These are phyloP conservation scores for Aspergillus olivimuriae DNA, from an alignment of 495 filamentous ascomycete species.

Conservation along the genomic window DNA sequence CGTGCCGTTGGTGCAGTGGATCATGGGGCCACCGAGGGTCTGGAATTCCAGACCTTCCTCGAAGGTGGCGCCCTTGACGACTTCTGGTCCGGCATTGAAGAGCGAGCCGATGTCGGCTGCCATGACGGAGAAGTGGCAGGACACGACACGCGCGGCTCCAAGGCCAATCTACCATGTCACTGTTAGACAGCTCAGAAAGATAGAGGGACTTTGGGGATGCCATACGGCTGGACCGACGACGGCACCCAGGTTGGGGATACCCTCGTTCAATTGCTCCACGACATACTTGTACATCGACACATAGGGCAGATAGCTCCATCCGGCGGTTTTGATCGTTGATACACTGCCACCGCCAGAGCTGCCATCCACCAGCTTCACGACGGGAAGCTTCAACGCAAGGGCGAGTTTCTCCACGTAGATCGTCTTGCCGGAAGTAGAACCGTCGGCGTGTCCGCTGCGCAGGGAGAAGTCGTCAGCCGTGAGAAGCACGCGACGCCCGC, in stretches of 20 bases:
- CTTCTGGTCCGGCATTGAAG: constrained; percentile 59
- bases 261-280: constrained; percentile 52
- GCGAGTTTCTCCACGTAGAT: constrained; percentile 53
- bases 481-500: constrained; percentile 48
- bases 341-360: constrained; percentile 56
- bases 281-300: constrained; percentile 44
- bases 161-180: constrained; percentile 43
- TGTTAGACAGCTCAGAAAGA: not conserved
- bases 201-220: not conserved
- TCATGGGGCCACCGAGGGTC: constrained; percentile 48
- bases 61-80: constrained; percentile 54
- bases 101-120: constrained; percentile 53
- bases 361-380: constrained; percentile 58
- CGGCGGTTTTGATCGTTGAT: constrained; percentile 47
- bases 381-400: constrained; percentile 45
- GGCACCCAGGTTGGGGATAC: constrained; percentile 57
- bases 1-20: constrained; percentile 61
- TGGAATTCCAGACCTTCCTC: constrained; percentile 53
- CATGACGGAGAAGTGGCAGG: constrained; percentile 62
- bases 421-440: constrained; percentile 50
- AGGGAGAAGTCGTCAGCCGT: constrained; percentile 62
- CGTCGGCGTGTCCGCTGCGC: constrained; percentile 57
- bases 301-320: constrained; percentile 52
- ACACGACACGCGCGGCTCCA: constrained; percentile 53
- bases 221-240: constrained; percentile 52